Base-by-base conservation (phyloP, 805 yeast species). In the Monosporozyma solicola region DNA sequence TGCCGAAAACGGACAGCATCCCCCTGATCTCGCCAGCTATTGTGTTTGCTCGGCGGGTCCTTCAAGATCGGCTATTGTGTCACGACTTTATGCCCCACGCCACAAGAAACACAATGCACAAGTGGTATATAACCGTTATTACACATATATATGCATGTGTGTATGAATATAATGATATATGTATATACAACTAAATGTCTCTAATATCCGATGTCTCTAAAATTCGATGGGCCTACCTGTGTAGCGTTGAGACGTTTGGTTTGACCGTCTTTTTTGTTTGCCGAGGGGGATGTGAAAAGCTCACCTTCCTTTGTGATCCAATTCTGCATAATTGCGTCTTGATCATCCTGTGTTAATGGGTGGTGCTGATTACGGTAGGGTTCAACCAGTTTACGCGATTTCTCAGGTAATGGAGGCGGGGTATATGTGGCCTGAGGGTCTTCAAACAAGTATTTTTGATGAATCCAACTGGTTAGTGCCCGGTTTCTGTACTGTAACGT, bases 401-500 rank as follows among this genome's bases (percentile, higher is more conserved):
- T 54, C 3, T 32, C n/a, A 6, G 29, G 15, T 4, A 39, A 20
- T 20, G 63, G 65, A 16, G 72, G 65, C 48, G 71, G 55, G 8
- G 59, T 55, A 33, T 62, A 59, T 3, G 51, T 54, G 56, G 7
- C 55, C 55, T n/a, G 56, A 53, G 2, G 59, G 59, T 15, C 39
- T 15, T 35, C 39, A n/a, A 54, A 47, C 5, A 60, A 45, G 27
- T 58, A 49, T 22, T 50, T 39, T 45, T 65, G 64, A 44, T 60
- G 64, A 20, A 64, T 57, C 55, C 62, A 62, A 39, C 63, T 65
- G 10, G 61, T 29, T 16, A 63, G 50, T 7, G 61, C 58, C 49
- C 67, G 63, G 45, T 60, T 61, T 45, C 60, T 65, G 24, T 63
- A 57, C 35, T 67, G 68, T 5, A 66, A 55, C 27, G 66, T 56